Percentiles rank a stretch among this genome's conserved stretches.
These are phyloP conservation scores for Colletotrichum sp. DNA, from an alignment of 2,329 filamentous ascomycete species.

Conservation along the genomic window DNA sequence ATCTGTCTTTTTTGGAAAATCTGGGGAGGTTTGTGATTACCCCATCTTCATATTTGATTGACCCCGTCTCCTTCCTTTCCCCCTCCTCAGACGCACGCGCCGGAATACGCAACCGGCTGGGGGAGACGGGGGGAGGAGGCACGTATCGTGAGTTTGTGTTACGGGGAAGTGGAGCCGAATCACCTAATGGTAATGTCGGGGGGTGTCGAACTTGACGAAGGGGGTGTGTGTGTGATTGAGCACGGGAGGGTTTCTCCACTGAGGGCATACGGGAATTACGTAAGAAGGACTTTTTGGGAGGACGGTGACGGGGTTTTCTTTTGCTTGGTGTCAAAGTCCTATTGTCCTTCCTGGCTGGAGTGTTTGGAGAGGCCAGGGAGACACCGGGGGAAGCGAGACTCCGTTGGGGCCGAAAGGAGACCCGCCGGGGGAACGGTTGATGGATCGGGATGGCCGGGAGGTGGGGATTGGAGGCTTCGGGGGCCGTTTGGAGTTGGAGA, in stretches of 20 bases:
- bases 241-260: not conserved
- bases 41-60: not conserved
- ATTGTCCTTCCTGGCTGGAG: not conserved
- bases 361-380: not conserved
- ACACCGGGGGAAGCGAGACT: not conserved
- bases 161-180: not conserved
- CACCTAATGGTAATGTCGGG: conserved; percentile 1
- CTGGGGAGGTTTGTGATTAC: not conserved
- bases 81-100: not conserved
- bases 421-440: not conserved
- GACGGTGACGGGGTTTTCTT: not conserved
- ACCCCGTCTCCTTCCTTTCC: not conserved
- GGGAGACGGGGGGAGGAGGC: not conserved
- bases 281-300: conserved; percentile 1
- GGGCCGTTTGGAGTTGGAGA: not conserved
- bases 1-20: not conserved
- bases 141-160: not conserved
- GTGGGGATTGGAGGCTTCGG: not conserved
- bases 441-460: not conserved
- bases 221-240: not conserved
- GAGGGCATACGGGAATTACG: conserved; percentile 7
- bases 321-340: not conserved
- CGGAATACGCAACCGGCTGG: not conserved
- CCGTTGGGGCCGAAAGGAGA: not conserved
- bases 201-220: not conserved